Evolutionary conservation across 768 basidiomycete genomes (phyloP).

Genomic region (Boletus coccyginus): DNA sequence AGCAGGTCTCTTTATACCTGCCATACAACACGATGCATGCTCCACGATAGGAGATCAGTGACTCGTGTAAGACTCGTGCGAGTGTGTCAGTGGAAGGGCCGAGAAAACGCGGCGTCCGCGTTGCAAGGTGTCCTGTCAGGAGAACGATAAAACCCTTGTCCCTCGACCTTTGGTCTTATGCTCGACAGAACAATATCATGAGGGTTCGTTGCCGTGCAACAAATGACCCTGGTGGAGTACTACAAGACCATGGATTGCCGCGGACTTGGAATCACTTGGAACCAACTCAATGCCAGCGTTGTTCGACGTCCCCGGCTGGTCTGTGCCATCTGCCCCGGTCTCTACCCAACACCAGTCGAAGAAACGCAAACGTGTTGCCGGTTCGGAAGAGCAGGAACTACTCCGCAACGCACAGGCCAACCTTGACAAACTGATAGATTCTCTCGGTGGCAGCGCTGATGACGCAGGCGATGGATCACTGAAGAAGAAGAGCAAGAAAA

Average conservation of each 20-base stretch:
- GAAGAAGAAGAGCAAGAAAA: constrained; percentile 21
- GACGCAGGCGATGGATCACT: constrained; percentile 19
- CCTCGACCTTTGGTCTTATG: too few relatives aligned
- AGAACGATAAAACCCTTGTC: not conserved
- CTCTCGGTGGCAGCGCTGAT: constrained; percentile 34
- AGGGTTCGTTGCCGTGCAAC: too few relatives aligned
- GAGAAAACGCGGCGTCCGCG: constrained; percentile 21
- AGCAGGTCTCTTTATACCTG: constrained; percentile 13
- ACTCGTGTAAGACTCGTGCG: constrained; percentile 18
- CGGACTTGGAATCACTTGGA: constrained; percentile 7
- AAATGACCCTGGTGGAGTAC: too few relatives aligned
- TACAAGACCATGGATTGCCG: too few relatives aligned
- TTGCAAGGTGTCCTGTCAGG: constrained; percentile 7
- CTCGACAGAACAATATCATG: too few relatives aligned
- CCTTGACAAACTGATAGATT: constrained; percentile 59
- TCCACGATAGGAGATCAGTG: not conserved
- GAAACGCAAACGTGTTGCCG: constrained; percentile 52
- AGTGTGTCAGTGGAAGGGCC: not conserved
- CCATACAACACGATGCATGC: constrained; percentile 13
- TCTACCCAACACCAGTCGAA: constrained; percentile 34
- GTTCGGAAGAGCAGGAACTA: constrained; percentile 36
- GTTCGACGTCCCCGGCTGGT: constrained; percentile 73
- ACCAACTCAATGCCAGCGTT: constrained; percentile 32
- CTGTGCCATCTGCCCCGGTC: constrained; percentile 44
- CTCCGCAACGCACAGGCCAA: constrained; percentile 45